phyloP scores from a whole-genome alignment of 495 filamentous ascomycete species.

The Mycothermus thermophilus region DNA sequence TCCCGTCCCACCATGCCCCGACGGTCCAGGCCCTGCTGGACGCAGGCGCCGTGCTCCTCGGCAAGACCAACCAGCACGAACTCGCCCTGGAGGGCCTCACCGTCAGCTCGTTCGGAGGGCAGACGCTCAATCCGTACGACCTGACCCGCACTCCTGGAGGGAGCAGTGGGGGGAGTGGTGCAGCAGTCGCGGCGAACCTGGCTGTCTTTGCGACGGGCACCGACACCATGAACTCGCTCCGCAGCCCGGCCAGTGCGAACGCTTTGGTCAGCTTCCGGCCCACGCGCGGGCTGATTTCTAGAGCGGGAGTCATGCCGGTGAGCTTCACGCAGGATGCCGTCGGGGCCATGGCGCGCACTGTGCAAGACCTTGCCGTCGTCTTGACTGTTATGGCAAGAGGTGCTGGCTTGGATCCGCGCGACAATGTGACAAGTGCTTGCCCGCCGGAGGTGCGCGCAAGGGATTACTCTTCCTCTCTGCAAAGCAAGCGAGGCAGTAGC shows the following conservation, averaged over 20 bases:
- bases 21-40: constrained; percentile 35
- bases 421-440: constrained; percentile 31
- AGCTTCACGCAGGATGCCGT: constrained; percentile 47
- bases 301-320: constrained; percentile 43
- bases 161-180: constrained; percentile 48
- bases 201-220: constrained; percentile 45
- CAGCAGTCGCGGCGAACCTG: constrained; percentile 44
- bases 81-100: constrained; percentile 48
- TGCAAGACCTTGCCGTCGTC: constrained; percentile 40
- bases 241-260: constrained; percentile 50
- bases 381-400: constrained; percentile 44
- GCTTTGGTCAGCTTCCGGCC: constrained; percentile 47
- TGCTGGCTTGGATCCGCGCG: constrained; percentile 28
- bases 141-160: constrained; percentile 47
- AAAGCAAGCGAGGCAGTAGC: constrained; percentile 8
- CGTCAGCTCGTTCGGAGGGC: constrained; percentile 46
- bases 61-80: constrained; percentile 53
- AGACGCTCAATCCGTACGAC: constrained; percentile 52
- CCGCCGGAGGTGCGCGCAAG: constrained; percentile 19
- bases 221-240: constrained; percentile 49
- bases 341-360: constrained; percentile 43
- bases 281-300: constrained; percentile 40
- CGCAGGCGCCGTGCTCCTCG: constrained; percentile 51
- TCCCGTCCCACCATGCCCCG: constrained; percentile 33
- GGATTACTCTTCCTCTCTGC: constrained; percentile 30